Conservation (phyloP, 1,284 basidiomycete genomes). For the Microstroma glucosiphilum region DNA sequence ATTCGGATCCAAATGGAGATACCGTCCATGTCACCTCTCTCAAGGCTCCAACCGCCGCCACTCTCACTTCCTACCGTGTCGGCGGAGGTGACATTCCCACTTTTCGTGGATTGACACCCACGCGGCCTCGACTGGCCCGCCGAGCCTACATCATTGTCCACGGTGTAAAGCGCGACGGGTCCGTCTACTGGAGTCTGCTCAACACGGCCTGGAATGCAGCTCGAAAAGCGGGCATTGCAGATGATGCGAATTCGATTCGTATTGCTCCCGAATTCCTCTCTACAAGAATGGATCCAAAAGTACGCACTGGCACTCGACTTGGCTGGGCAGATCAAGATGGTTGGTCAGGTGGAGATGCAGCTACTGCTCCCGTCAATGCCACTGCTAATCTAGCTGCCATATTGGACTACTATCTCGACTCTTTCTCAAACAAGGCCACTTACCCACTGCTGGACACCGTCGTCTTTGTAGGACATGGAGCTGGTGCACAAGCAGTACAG, state of each 20-base stretch:
- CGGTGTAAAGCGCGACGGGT: slow-evolving; percentile 28
- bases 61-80: too few species aligned
- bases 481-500: slow-evolving; percentile 35
- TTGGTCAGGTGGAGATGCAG: slow-evolving; percentile 28
- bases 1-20: too few species aligned
- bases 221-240: slow-evolving; percentile 5
- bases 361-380: slow-evolving; percentile 19
- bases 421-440: slow-evolving; percentile 14
- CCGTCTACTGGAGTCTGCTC: slow-evolving; percentile 26
- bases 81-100: too few species aligned
- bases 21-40: too few species aligned
- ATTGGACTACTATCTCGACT: slow-evolving; percentile 22
- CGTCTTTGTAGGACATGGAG: slow-evolving; percentile 39
- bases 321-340: slow-evolving; percentile 36
- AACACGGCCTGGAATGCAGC: slow-evolving; percentile 22
- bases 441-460: slow-evolving; percentile 36
- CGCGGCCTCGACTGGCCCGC: too few species aligned
- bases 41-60: too few species aligned
- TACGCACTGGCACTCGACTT: slow-evolving; percentile 18
- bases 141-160: slow-evolving; percentile 11
- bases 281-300: slow-evolving; percentile 9
- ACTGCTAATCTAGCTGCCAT: slow-evolving; percentile 23
- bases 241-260: slow-evolving; percentile 17
- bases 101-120: too few species aligned
- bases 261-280: slow-evolving; percentile 39